These are phyloP conservation scores for Oldenlandia corymbosa DNA, from an alignment of 257 asterid species.

Conservation along the genomic window DNA sequence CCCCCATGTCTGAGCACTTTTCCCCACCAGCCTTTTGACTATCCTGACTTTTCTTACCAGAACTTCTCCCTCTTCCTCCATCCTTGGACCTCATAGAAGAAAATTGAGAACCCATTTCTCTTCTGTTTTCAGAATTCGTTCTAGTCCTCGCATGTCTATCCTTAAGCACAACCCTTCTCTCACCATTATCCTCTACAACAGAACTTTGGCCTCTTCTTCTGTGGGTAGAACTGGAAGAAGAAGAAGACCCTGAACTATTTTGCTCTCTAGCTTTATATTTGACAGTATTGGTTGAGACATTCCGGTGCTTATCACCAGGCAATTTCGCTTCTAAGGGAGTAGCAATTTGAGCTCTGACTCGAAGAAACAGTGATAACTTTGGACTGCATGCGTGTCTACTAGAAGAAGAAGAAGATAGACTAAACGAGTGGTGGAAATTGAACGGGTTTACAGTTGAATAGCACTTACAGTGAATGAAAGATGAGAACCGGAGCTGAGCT, in stretches of 20 bases:
- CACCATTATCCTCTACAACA: slow-evolving; percentile 26
- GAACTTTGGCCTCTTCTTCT: slow-evolving; percentile 17
- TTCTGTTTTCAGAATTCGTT: slow-evolving; percentile 17
- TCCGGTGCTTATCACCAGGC: slow-evolving; percentile 17
- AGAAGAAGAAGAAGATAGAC: slow-evolving; percentile 20
- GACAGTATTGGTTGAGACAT: slow-evolving; percentile 23
- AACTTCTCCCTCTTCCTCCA: slow-evolving; percentile 16
- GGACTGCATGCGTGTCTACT: slow-evolving; percentile 16
- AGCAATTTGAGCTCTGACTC: slow-evolving; percentile 27
- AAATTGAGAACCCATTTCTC: slow-evolving; percentile 22
- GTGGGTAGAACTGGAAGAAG: slow-evolving; percentile 17
- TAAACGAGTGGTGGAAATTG: slow-evolving; percentile 25
- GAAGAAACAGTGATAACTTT: slow-evolving; percentile 18
- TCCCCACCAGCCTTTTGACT: slow-evolving; percentile 11
- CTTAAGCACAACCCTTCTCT: slow-evolving; percentile 36
- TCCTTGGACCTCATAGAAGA: slow-evolving; percentile 27
- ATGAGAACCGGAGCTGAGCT: slow-evolving; percentile 45
- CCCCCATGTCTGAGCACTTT: slow-evolving; percentile 10
- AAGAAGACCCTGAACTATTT: slow-evolving; percentile 37
- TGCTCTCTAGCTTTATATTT: slow-evolving; percentile 19
- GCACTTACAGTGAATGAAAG: slow-evolving; percentile 38
- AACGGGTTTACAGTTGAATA: slow-evolving; percentile 33
- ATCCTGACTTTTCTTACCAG: slow-evolving; percentile 15
- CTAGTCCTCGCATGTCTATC: slow-evolving; percentile 41
- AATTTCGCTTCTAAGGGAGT: slow-evolving; percentile 28